Base-by-base conservation (phyloP, 1,139 yeast species). In the Scheffersomyces lignicola region DNA sequence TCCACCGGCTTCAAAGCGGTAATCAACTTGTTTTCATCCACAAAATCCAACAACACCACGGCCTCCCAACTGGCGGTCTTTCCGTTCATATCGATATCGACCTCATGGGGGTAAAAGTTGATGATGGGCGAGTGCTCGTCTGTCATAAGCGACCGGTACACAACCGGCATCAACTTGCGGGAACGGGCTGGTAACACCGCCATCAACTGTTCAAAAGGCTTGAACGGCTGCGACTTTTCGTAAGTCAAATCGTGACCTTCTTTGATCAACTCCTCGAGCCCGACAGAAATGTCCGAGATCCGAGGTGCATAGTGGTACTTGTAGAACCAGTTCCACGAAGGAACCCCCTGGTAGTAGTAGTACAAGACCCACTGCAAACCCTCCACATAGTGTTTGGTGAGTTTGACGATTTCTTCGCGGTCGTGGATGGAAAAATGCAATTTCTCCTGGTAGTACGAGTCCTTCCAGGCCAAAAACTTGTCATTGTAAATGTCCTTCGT, bases 1-100 rank as follows among this genome's bases (percentile, higher is more conserved):
- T 86, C 85, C 29, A 69, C 59, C 2, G 95, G 84, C 32, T 65
- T 70, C 72, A 94, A 77, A 1, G 92, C 90, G 2, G 71, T 78
- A 34, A 85, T 65, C 41, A 92, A 71, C 42, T 92, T 73, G 23
- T 76, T 64, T 52, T 85, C 90, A 48, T 94, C 97, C 35, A 92
- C 97, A 69, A 94, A 94, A 9, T 95, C 84, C 43, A 92, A 76
- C 54, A 88, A 77, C n/a, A 92, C 96, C 37, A 92, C 97, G 7
- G 97, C 97, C 64, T 92, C 98, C 99, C 99, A 92, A 33, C 87
- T 83, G 6, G 95, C 95, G 37, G 90, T 86, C 58, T 92, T 94
- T 34, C 97, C 98, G 55, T 92, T 94, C 76, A 81, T 72, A 62
- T 94, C 98, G 32, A 88, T 73, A 37, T 82, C 90, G 43, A 92